Conservation (phyloP, 306 rosid genomes). For the Morella rubra region DNA sequence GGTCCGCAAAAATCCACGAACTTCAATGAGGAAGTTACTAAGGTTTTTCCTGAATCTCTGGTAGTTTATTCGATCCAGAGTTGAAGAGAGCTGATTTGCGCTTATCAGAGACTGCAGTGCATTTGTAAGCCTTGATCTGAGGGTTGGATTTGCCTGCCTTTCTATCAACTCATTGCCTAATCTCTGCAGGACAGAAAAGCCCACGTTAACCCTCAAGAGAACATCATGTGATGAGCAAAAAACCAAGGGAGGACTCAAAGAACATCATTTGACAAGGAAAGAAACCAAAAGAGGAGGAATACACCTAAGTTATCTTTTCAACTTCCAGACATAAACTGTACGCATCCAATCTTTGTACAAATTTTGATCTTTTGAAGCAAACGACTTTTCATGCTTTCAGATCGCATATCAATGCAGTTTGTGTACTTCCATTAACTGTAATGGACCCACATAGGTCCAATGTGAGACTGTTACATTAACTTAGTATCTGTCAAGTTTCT, state of each 20-base stretch:
- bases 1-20: slow-evolving; percentile 82
- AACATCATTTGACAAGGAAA: slow-evolving; percentile 14
- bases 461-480: neutral
- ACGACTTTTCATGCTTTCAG: too few species aligned
- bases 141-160: slow-evolving; percentile 59
- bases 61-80: slow-evolving; percentile 77
- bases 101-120: slow-evolving; percentile 76
- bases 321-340: neutral
- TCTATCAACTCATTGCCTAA: slow-evolving; percentile 75
- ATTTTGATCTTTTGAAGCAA: too few species aligned
- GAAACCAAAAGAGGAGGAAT: neutral
- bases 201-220: slow-evolving; percentile 8
- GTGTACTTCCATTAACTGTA: neutral
- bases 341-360: neutral
- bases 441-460: too few species aligned
- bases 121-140: slow-evolving; percentile 65
- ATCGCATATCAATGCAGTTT: neutral
- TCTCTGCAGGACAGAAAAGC: slow-evolving; percentile 48
- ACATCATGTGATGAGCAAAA: slow-evolving; percentile 13
- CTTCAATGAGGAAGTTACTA: slow-evolving; percentile 66
- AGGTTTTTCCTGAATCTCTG: slow-evolving; percentile 92
- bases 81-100: slow-evolving; percentile 74
- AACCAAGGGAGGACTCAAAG: neutral
- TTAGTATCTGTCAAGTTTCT: neutral
- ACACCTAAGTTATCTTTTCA: neutral